phyloP scores from a whole-genome alignment of 2,329 filamentous ascomycete genomes.

The Pseudonectria buxi region DNA sequence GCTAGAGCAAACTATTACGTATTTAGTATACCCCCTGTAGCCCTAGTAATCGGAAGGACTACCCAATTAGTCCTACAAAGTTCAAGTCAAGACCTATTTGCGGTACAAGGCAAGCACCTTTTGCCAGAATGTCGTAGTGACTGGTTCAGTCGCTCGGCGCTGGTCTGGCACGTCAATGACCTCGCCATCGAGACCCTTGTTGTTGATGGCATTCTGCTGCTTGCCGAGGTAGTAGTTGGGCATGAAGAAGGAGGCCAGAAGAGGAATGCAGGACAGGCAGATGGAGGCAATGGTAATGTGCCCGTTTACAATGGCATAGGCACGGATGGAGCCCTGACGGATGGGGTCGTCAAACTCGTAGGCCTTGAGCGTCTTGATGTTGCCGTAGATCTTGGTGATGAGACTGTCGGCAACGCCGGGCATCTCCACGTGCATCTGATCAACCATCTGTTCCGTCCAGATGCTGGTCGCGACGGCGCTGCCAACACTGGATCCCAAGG shows the following conservation, averaged over 20 bases:
- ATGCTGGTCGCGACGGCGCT: constrained; percentile 32
- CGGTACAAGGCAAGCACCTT: constrained; percentile 6
- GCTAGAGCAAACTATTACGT: too few relatives aligned
- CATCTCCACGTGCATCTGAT: constrained; percentile 26
- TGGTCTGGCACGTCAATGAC: constrained; percentile 16
- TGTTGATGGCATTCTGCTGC: constrained; percentile 28
- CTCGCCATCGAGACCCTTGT: constrained; percentile 27
- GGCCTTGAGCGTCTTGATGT: constrained; percentile 25
- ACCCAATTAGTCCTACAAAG: too few relatives aligned
- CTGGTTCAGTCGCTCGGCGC: background rate
- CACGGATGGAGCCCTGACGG: constrained; percentile 31
- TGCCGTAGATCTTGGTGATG: constrained; percentile 26
- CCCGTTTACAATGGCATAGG: constrained; percentile 28
- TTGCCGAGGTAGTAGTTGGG: constrained; percentile 33
- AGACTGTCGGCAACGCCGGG: constrained; percentile 17
- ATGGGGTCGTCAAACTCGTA: constrained; percentile 29
- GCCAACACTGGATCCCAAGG: constrained; percentile 31
- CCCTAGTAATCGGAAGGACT: too few relatives aligned
- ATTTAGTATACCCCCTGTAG: too few relatives aligned
- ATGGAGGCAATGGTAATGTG: constrained; percentile 28
- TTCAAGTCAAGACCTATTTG: constrained; percentile 5
- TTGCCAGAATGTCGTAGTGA: constrained; percentile 3
- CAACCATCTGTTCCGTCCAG: constrained; percentile 33
- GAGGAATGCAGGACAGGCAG: constrained; percentile 23
- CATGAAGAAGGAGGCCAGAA: constrained; percentile 33